Conservation (phyloP, 2,329 filamentous ascomycete genomes). For the Elsinoe fawcettii region DNA sequence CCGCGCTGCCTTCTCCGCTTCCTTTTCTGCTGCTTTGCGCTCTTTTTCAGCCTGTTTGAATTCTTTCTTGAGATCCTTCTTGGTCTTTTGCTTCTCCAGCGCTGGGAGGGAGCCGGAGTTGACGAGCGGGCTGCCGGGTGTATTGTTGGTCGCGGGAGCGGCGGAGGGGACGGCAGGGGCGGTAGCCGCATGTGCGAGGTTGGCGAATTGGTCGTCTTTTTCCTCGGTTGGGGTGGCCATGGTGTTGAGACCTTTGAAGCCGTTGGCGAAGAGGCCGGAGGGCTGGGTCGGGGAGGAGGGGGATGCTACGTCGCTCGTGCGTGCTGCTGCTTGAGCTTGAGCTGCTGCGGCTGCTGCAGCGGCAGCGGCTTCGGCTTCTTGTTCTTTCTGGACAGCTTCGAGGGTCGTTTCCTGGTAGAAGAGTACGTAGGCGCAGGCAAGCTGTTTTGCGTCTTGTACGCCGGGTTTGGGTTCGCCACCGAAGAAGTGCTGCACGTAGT, state of each 20-base stretch:
- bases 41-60: constrained; percentile 51
- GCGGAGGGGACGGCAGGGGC: constrained; percentile 47
- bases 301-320: constrained; percentile 22
- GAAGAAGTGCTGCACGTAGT: constrained; percentile 94
- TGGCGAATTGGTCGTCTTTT: constrained; percentile 45
- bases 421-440: constrained; percentile 91
- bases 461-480: constrained; percentile 59
- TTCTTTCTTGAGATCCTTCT: constrained; percentile 56
- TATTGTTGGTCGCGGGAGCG: constrained; percentile 20
- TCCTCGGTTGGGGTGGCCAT: constrained; percentile 35
- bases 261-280: constrained; percentile 25
- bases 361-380: constrained; percentile 65
- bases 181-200: constrained; percentile 59
- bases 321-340: constrained; percentile 46
- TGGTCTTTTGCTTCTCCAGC: constrained; percentile 44
- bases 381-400: constrained; percentile 64
- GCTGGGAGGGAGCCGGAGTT: constrained; percentile 1
- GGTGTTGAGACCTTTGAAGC: constrained; percentile 28
- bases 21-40: constrained; percentile 47
- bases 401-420: constrained; percentile 91
- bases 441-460: constrained; percentile 45
- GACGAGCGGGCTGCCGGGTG: constrained; percentile 2
- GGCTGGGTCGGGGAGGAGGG: constrained; percentile 22
- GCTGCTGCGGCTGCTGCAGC: constrained; percentile 31
- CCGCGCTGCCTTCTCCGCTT: constrained; percentile 44